These are phyloP conservation scores for Pichia phayaonensis DNA, from an alignment of 805 yeast genomes.

Conservation along the genomic window DNA sequence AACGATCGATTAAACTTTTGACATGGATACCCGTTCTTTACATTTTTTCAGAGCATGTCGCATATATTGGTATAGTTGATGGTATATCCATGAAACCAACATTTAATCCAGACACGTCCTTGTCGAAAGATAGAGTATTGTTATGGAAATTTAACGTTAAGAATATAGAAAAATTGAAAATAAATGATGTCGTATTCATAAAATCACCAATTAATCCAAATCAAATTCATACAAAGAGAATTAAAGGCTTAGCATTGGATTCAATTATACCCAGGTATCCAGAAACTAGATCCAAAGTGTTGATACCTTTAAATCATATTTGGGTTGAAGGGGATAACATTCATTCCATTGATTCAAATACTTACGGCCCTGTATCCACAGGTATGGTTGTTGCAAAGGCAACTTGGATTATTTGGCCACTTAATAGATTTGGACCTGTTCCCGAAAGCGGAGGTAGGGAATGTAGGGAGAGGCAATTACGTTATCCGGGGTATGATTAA, in stretches of 20 bases:
- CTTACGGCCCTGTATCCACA: conserved; percentile 80
- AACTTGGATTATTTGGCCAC: conserved; percentile 63
- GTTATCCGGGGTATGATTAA: conserved; percentile 1
- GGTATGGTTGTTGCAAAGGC: conserved; percentile 80
- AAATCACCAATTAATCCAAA: conserved; percentile 79
- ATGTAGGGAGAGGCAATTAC: conserved; percentile 29
- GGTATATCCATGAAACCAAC: conserved; percentile 90
- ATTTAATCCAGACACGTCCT: conserved; percentile 45
- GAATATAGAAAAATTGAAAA: conserved; percentile 36
- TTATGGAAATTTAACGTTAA: conserved; percentile 58
- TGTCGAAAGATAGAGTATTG: conserved; percentile 53
- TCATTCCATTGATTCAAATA: conserved; percentile 78
- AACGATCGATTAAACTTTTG: conserved; percentile 31
- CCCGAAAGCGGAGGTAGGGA: conserved; percentile 44
- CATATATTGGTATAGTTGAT: conserved; percentile 63
- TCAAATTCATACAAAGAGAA: conserved; percentile 67
- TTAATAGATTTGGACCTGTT: conserved; percentile 43
- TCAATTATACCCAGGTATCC: conserved; percentile 51
- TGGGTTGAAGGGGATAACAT: conserved; percentile 96
- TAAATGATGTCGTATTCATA: conserved; percentile 70
- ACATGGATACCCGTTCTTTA: conserved; percentile 79
- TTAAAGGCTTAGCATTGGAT: conserved; percentile 73
- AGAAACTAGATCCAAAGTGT: conserved; percentile 55
- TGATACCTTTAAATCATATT: conserved; percentile 69
- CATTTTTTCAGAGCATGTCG: conserved; percentile 60